Evolutionary conservation across 2,329 filamentous ascomycete species (phyloP).

Genomic region (Pseudogymnoascus sp.): DNA sequence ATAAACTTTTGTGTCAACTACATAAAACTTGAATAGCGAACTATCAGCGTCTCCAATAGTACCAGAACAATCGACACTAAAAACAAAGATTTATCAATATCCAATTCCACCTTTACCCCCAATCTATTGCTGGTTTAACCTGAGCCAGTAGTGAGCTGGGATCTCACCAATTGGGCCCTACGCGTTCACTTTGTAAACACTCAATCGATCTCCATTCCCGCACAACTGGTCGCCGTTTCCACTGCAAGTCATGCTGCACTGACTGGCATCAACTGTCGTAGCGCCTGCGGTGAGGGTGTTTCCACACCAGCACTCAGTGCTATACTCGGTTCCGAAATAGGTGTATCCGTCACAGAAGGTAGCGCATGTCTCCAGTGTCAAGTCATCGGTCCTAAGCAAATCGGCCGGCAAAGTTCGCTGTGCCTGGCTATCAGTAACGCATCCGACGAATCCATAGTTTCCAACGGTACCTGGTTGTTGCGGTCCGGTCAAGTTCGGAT

Average conservation of each 20-base stretch:
- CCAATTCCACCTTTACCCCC: neutral
- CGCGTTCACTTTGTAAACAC: slow-evolving; percentile 18
- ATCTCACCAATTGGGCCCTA: neutral
- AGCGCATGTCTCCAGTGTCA: slow-evolving; percentile 30
- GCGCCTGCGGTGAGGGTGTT: slow-evolving; percentile 22
- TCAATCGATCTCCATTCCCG: slow-evolving; percentile 27
- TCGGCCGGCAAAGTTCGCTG: slow-evolving; percentile 22
- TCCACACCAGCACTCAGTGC: slow-evolving; percentile 30
- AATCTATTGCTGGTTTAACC: neutral
- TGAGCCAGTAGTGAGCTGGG: neutral
- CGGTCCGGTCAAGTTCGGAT: neutral
- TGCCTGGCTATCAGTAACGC: slow-evolving; percentile 26
- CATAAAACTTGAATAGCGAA: neutral
- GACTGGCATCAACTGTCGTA: slow-evolving; percentile 14
- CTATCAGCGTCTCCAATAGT: neutral
- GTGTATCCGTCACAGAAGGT: slow-evolving; percentile 25
- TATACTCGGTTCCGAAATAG: slow-evolving; percentile 35
- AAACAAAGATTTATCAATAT: neutral
- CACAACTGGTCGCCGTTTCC: slow-evolving; percentile 30
- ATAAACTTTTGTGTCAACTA: neutral
- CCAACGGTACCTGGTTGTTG: slow-evolving; percentile 15
- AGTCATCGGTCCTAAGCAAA: slow-evolving; percentile 21
- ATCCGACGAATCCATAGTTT: slow-evolving; percentile 25
- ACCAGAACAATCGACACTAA: no score
- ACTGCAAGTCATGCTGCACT: slow-evolving; percentile 24